Conservation (phyloP, 495 filamentous ascomycete species). For the Trichocladium antarcticum region DNA sequence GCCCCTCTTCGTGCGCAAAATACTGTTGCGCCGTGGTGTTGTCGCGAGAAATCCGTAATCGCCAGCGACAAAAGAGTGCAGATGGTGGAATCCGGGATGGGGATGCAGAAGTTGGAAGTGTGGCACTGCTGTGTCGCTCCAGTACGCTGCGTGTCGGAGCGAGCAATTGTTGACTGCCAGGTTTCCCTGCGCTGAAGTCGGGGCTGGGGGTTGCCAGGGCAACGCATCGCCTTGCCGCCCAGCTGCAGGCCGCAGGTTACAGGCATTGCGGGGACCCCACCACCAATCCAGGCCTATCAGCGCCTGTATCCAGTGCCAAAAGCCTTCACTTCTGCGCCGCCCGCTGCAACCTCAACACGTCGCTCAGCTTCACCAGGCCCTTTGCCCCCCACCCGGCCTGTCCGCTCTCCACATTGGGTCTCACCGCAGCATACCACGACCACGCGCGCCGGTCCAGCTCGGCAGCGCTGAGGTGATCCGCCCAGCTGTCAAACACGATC, state of each 20-base stretch:
- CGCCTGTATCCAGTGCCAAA: neutral
- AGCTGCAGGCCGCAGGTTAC: neutral
- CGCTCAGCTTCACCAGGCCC: conserved; percentile 50
- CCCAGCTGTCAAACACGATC: conserved; percentile 61
- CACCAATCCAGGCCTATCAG: neutral
- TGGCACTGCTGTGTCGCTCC: conserved; percentile 2
- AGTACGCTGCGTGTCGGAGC: neutral
- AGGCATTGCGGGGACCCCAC: neutral
- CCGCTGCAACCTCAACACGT: conserved; percentile 52
- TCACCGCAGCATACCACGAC: conserved; percentile 65
- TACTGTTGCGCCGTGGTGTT: neutral
- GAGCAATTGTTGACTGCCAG: conserved; percentile 8
- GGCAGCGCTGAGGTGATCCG: conserved; percentile 37
- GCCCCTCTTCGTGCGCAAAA: neutral
- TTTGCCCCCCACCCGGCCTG: conserved; percentile 73
- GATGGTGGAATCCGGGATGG: neutral
- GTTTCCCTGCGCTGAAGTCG: conserved; percentile 1
- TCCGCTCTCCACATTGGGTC: conserved; percentile 61
- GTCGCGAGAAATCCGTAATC: conserved; percentile 1
- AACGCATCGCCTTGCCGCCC: conserved; percentile 3
- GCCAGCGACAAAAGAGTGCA: conserved; percentile 2
- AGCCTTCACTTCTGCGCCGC: neutral
- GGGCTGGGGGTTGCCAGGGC: conserved; percentile 3
- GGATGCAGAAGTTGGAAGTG: neutral
- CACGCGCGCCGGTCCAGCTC: conserved; percentile 68